Evolutionary conservation across 2,329 filamentous ascomycete genomes (phyloP), one percentile per base, ranked within the genome.

Genomic region (Chalaropsis thielavioides): DNA sequence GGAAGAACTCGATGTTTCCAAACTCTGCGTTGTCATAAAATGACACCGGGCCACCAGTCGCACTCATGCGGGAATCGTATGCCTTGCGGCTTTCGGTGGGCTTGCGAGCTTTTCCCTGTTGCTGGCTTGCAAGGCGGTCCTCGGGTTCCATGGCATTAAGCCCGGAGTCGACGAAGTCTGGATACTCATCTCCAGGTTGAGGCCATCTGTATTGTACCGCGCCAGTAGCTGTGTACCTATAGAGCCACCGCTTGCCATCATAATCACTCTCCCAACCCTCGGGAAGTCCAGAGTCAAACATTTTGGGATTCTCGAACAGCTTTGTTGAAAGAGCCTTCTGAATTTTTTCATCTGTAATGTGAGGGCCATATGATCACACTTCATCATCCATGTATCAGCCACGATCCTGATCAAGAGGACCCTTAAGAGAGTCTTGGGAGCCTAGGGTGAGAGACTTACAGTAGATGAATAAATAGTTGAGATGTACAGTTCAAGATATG

Each of bases 181-280:
- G 81, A 63, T 80, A 84, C 72, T 84, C 82, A 69, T 84, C 82
- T 68, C 81, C 82, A 4, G 79, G 76, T 54, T 76, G 76, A 5
- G 82, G 82, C 68, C 83, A 84, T 66, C 79, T 79, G 69, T 79
- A 84, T 71, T 84, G 82, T 17, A 79, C 72, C 43, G 79, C 73
- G 10, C 81, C 81, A 8, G 78, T 82, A 27, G 81, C 74, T 68
- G 76, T 79, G 73, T 81, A 83, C 62, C 76, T 77, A 71, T 81
- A 84, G 72, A 83, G 79, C 82, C 82, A 84, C 31, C 82, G 78
- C 22, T 68, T 69, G 63, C 81, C 81, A 68, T 84, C 81, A 69
- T 83, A 83, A 71, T 83, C 82, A 70, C 74, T 77, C 66, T 82
- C 80, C 82, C 82, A 84, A 64, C 79, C 79, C 7, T 76, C 74